These are phyloP conservation scores for Bipolaris victoriae DNA, from an alignment of 2,329 filamentous ascomycete genomes.

Conservation along the genomic window DNA sequence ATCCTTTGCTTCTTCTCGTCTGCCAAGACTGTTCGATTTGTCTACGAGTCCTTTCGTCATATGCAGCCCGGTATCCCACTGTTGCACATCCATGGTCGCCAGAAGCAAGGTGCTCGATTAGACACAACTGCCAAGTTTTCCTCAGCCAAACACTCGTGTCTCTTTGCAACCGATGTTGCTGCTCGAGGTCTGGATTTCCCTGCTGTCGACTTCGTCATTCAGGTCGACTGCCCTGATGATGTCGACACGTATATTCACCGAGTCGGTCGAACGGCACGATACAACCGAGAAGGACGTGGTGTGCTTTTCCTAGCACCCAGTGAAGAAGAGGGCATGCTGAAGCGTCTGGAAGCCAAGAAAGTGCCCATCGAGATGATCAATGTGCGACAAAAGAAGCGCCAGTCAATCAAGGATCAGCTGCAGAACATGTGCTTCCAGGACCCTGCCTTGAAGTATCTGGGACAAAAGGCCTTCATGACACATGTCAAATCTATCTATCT, in stretches of 20 bases:
- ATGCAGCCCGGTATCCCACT: conserved; percentile 93
- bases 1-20: conserved; percentile 95
- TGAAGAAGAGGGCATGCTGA: conserved; percentile 91
- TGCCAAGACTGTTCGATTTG: conserved; percentile 94
- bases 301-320: conserved; percentile 91
- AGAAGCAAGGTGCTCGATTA: conserved; percentile 87
- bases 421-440: conserved; percentile 97
- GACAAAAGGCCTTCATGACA: conserved; percentile 92
- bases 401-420: conserved; percentile 80
- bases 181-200: conserved; percentile 95
- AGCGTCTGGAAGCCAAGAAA: conserved; percentile 83
- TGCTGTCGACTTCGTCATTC: conserved; percentile 97
- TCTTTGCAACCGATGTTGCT: conserved; percentile 95
- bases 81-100: conserved; percentile 89
- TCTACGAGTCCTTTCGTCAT: conserved; percentile 90
- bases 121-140: conserved; percentile 88
- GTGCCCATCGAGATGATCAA: conserved; percentile 88
- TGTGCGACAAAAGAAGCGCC: conserved; percentile 86
- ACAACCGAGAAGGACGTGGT: conserved; percentile 83
- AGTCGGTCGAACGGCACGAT: conserved; percentile 92
- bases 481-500: conserved; percentile 85
- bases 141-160: conserved; percentile 78
- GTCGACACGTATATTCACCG: conserved; percentile 97
- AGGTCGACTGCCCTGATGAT: conserved; percentile 95
- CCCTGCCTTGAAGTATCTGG: conserved; percentile 89